Percentiles rank a stretch among this genome's conserved stretches.
Conservation (phyloP, 305 asterid genomes). For the Withania somnifera region DNA sequence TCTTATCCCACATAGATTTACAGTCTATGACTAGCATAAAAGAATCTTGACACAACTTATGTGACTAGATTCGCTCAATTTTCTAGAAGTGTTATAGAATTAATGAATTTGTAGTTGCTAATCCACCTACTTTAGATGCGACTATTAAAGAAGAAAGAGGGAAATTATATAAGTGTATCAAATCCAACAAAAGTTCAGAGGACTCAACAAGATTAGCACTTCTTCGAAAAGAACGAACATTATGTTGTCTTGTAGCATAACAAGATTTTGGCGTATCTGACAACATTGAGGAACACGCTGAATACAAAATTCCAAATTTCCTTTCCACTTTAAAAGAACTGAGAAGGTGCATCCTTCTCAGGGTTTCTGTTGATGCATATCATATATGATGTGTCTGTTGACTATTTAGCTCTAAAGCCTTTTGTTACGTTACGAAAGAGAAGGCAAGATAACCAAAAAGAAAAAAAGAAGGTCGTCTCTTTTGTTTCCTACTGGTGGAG, state of each 20-base stretch:
- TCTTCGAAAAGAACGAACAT: not conserved
- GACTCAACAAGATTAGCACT: not conserved
- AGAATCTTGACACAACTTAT: not conserved
- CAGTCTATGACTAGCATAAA: not conserved
- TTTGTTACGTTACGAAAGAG: constrained; percentile 1
- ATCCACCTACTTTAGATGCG: not conserved
- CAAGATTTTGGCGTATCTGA: not conserved
- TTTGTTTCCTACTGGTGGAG: too few species aligned
- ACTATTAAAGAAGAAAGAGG: not conserved
- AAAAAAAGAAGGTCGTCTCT: too few species aligned
- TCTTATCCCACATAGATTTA: not conserved
- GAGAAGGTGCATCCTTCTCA: not conserved
- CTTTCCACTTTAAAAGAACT: not conserved
- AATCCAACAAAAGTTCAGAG: not conserved
- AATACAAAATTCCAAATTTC: not conserved
- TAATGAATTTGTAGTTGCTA: not conserved
- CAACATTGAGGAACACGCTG: not conserved
- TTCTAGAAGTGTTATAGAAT: not conserved
- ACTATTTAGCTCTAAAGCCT: not conserved
- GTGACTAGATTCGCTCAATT: not conserved
- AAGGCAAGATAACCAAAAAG: not conserved
- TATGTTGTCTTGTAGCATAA: not conserved
- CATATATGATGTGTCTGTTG: not conserved
- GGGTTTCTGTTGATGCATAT: not conserved
- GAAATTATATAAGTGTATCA: not conserved